Evolutionary conservation across 1,284 basidiomycete genomes (phyloP).

Genomic region (Boletus subluridellus): DNA sequence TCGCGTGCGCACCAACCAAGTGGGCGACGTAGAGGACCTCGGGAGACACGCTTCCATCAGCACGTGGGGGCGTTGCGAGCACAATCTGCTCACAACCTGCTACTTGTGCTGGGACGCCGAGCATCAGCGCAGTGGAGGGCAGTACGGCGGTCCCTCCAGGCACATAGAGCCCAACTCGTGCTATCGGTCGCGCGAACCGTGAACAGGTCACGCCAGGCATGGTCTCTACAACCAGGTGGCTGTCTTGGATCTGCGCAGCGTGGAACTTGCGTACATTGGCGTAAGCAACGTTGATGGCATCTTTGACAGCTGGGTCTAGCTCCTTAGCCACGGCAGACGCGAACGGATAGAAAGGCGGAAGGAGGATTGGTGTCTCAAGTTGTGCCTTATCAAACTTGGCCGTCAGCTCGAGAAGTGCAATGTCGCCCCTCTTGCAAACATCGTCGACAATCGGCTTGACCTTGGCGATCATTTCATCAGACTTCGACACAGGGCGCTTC

Average conservation of each 20-base stretch:
- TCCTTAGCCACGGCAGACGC: conserved; percentile 51
- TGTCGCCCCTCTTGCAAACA: conserved; percentile 83
- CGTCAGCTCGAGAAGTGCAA: conserved; percentile 84
- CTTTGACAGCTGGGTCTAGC: conserved; percentile 62
- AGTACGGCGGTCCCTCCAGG: conserved; percentile 96
- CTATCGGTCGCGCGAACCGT: conserved; percentile 90
- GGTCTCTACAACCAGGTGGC: conserved; percentile 84
- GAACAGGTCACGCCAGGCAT: conserved; percentile 97
- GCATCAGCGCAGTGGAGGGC: conserved; percentile 96
- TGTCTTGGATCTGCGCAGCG: conserved; percentile 72
- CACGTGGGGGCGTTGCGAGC: conserved; percentile 90
- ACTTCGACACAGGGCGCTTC: conserved; percentile 88
- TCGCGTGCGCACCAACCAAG: conserved; percentile 81
- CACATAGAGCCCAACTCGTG: conserved; percentile 94
- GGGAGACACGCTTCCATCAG: conserved; percentile 87
- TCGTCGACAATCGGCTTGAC: conserved; percentile 93
- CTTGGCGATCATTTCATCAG: conserved; percentile 91
- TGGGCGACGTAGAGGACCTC: conserved; percentile 95
- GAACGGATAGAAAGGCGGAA: conserved; percentile 69
- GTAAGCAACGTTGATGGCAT: conserved; percentile 91
- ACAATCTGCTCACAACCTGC: conserved; percentile 93
- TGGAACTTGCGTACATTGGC: conserved; percentile 91
- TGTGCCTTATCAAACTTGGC: conserved; percentile 88
- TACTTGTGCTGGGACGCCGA: conserved; percentile 97
- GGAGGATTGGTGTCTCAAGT: conserved; percentile 59